Conservation (phyloP, 306 rosid species). For the Fragaria vesca region DNA sequence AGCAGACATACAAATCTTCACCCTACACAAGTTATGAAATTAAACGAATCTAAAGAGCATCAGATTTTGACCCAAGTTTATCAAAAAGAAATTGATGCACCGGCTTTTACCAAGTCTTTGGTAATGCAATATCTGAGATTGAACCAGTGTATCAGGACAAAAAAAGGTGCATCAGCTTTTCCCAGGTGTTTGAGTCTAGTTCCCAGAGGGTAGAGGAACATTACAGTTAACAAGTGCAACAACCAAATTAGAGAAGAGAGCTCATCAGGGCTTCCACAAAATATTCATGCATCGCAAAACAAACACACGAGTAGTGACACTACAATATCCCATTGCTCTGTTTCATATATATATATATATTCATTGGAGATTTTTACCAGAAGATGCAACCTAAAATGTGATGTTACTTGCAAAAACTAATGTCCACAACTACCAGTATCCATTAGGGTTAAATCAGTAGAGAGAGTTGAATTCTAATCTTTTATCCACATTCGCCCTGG, state of each 20-base stretch:
- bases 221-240: neutral
- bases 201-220: neutral
- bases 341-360: neutral
- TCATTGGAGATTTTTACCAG: neutral
- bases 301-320: neutral
- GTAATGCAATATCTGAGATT: neutral
- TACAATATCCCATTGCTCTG: conserved; percentile 1
- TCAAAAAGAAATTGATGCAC: neutral
- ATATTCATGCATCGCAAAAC: neutral
- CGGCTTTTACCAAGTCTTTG: neutral
- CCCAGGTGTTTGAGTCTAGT: neutral
- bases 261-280: neutral
- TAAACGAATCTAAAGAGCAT: neutral
- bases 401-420: conserved; percentile 6
- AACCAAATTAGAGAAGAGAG: neutral
- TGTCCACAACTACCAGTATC: neutral
- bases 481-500: conserved; percentile 4
- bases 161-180: neutral
- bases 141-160: neutral
- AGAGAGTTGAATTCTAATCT: conserved; percentile 1
- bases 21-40: neutral
- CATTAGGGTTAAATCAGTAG: conserved; percentile 26
- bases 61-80: neutral
- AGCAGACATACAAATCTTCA: conserved; percentile 2
- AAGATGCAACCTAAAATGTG: conserved; percentile 18